Percentiles rank a stretch among this genome's conserved stretches.
Conservation (phyloP, 257 asterid genomes). For the Petrea volubilis region DNA sequence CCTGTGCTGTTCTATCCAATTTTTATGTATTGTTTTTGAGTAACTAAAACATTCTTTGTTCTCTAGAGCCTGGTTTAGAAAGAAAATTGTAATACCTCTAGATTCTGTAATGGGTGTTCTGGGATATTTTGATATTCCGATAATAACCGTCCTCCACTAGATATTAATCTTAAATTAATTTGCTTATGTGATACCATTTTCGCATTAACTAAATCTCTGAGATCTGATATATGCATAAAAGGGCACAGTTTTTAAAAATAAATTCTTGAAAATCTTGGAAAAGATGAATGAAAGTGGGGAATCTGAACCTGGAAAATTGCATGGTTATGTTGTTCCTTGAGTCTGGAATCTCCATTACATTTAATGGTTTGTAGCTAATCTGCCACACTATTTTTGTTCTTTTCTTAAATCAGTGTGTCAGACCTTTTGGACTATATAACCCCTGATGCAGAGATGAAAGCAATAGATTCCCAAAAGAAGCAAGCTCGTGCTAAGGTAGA, state of each 20-base stretch:
- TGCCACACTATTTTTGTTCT: constrained; percentile 1
- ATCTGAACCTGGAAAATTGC: neutral
- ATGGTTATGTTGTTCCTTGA: neutral
- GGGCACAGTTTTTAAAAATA: neutral
- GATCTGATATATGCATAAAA: neutral
- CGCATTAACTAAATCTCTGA: neutral
- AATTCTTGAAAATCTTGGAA: constrained; percentile 2
- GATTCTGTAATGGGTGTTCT: neutral
- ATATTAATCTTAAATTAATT: too few species aligned
- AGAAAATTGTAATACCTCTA: neutral
- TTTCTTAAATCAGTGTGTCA: constrained; percentile 58
- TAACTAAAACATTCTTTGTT: neutral
- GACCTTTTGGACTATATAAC: constrained; percentile 85
- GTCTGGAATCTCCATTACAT: neutral
- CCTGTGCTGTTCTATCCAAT: constrained; percentile 3
- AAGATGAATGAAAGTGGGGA: neutral
- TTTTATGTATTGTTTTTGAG: constrained; percentile 9
- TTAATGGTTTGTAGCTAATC: constrained; percentile 4
- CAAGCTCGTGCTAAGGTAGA: constrained; percentile 86
- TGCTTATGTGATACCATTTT: neutral
- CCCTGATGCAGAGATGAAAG: constrained; percentile 86
- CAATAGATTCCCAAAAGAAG: constrained; percentile 84
- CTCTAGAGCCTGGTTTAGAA: neutral
- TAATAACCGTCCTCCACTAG: too few species aligned
- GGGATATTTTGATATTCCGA: too few species aligned